These are phyloP conservation scores for Daldinia sp. DNA, from an alignment of 2,329 filamentous ascomycete genomes.

Conservation along the genomic window DNA sequence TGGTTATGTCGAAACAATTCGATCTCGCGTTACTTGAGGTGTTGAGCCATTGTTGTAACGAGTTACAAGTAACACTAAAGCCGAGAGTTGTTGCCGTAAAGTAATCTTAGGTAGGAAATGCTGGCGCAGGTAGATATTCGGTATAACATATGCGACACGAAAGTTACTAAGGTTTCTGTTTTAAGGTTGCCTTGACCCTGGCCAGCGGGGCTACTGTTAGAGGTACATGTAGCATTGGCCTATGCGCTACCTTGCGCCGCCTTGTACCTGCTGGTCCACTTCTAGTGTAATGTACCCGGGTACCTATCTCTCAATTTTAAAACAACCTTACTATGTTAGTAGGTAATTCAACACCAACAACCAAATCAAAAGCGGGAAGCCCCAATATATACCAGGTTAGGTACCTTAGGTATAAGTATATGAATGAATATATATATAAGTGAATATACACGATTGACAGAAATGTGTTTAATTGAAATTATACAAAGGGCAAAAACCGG, in stretches of 20 bases:
- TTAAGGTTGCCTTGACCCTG: constrained; percentile 23
- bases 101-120: too few relatives aligned
- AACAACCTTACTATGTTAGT: too few relatives aligned
- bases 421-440: too few relatives aligned
- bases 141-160: background rate
- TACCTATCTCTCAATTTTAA: too few relatives aligned
- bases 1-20: background rate
- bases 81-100: background rate
- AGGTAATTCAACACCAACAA: too few relatives aligned
- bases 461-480: too few relatives aligned
- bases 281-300: background rate
- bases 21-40: background rate
- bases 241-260: background rate
- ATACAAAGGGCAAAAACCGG: too few relatives aligned
- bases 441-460: too few relatives aligned
- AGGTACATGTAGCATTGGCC: background rate
- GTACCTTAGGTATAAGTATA: too few relatives aligned
- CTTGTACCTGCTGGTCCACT: background rate
- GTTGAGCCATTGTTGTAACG: background rate
- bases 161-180: constrained; percentile 18
- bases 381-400: too few relatives aligned
- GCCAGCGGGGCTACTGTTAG: background rate
- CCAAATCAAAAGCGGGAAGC: too few relatives aligned
- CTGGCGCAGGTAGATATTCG: too few relatives aligned
- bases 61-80: background rate